Conservation (phyloP, 148 eudicot genomes). For the Diospyros kaki region DNA sequence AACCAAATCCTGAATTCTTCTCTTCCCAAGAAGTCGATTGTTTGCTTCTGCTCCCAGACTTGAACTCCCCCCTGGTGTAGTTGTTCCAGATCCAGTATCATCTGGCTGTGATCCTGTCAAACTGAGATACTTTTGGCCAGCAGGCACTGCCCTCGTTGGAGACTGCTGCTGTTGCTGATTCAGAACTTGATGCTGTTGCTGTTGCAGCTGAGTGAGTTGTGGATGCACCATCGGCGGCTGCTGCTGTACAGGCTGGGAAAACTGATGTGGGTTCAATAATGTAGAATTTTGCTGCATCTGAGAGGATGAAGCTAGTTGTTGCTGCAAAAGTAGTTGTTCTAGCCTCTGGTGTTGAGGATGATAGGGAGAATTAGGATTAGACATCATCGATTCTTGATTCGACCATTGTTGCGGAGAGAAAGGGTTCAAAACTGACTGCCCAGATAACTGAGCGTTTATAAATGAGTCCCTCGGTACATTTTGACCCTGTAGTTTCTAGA, state of each 20-base stretch:
- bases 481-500: slow-evolving; percentile 65
- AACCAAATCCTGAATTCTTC: slow-evolving; percentile 89
- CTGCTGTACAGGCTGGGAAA: slow-evolving; percentile 69
- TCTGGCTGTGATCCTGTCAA: slow-evolving; percentile 96
- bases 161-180: slow-evolving; percentile 57
- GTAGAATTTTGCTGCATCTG: slow-evolving; percentile 59
- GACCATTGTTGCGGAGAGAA: slow-evolving; percentile 78
- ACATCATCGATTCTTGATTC: slow-evolving; percentile 72
- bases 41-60: slow-evolving; percentile 94
- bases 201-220: slow-evolving; percentile 47
- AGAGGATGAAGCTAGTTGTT: slow-evolving; percentile 55
- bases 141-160: slow-evolving; percentile 56
- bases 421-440: slow-evolving; percentile 55
- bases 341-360: slow-evolving; percentile 68
- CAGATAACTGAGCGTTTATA: slow-evolving; percentile 58
- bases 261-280: slow-evolving; percentile 61
- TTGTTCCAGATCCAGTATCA: slow-evolving; percentile 82
- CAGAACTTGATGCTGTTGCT: slow-evolving; percentile 27
- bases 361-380: slow-evolving; percentile 56
- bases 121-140: slow-evolving; percentile 80
- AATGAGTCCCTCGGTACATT: slow-evolving; percentile 54
- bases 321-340: slow-evolving; percentile 51
- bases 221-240: slow-evolving; percentile 44
- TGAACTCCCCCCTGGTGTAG: slow-evolving; percentile 90
- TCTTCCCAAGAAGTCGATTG: slow-evolving; percentile 87